Base-by-base conservation (phyloP, 108 stramenopile species). In the Skeletonema potamos region DNA sequence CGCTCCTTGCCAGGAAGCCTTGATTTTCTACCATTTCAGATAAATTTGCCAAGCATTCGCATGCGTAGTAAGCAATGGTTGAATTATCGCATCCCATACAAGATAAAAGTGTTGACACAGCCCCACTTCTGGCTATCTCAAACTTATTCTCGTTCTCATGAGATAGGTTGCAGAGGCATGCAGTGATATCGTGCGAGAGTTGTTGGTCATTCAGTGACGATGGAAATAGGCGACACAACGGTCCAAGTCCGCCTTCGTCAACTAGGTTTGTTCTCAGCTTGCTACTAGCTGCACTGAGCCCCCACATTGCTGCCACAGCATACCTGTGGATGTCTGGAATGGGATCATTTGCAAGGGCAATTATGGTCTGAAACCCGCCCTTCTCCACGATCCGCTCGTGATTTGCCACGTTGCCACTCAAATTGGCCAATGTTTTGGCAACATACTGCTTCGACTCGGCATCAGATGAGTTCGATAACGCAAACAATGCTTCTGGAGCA, bases 181-280 rank as follows among this genome's bases (percentile, higher is more conserved):
- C 89, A 24, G 82, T 88, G 12, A 83, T 84, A 51, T 95, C 91
- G 5, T 89, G 74, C 9, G 91, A 78, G 30, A 92, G 86, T 46
- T 90, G 86, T 24, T 76, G 81, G 55, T 95, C 91, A 13, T 91
- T 72, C 11, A 88, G 87, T 20, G 64, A 44, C 11, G 88, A 89
- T 20, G 64, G 44, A 24, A 95, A 79, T 0, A 95, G 85, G 36
- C 85, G 86, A 12, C 73, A 74, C 6, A 95, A 71, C 27, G 90
- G 90, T 54, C 88, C 88, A 27, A 95, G 76, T 9, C 91, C 90
- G 15, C 92, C 94, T 64, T 93, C 92, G 57, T 95, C 89, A 1
- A 92, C 94, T 33, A 92, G 84, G 62, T 92, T 90, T 73, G 87
- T 83, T 66, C 88, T 90, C 70, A 89, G 79, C 18, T 74, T 79